Percentiles rank a stretch among this genome's conserved stretches.
Conservation (phyloP, 305 asterid species). For the Solanum aculeatissimum region DNA sequence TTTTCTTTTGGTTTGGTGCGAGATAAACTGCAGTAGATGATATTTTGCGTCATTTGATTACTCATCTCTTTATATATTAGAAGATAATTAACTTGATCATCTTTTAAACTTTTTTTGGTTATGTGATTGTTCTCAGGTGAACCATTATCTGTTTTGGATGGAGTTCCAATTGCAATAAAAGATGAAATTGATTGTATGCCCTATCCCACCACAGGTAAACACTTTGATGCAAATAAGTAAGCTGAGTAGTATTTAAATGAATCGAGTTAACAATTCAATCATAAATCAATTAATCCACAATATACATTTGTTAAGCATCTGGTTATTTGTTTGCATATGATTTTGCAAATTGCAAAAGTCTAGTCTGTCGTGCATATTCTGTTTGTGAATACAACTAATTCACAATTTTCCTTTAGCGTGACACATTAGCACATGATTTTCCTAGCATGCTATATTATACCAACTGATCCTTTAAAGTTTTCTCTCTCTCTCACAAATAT, state of each 20-base stretch:
- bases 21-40: background rate
- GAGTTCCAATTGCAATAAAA: conserved; percentile 74
- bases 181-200: conserved; percentile 92
- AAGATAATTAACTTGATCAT: background rate
- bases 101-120: background rate
- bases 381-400: too few relatives aligned
- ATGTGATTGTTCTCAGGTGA: conserved; percentile 30
- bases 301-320: background rate
- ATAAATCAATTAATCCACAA: too few relatives aligned
- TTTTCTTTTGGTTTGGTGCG: background rate
- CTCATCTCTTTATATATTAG: background rate
- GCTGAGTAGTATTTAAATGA: too few relatives aligned
- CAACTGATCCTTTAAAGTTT: too few relatives aligned
- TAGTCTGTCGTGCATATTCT: too few relatives aligned
- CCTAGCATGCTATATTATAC: too few relatives aligned
- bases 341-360: background rate
- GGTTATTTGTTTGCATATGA: too few relatives aligned
- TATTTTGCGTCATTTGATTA: background rate
- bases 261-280: background rate
- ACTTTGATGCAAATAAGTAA: background rate
- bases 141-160: conserved; percentile 66
- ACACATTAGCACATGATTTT: too few relatives aligned
- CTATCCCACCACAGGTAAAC: conserved; percentile 82
- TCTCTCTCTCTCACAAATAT: too few relatives aligned
- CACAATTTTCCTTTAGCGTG: too few relatives aligned